phyloP scores from a whole-genome alignment of 257 asterid genomes.

The Echites panduratus region DNA sequence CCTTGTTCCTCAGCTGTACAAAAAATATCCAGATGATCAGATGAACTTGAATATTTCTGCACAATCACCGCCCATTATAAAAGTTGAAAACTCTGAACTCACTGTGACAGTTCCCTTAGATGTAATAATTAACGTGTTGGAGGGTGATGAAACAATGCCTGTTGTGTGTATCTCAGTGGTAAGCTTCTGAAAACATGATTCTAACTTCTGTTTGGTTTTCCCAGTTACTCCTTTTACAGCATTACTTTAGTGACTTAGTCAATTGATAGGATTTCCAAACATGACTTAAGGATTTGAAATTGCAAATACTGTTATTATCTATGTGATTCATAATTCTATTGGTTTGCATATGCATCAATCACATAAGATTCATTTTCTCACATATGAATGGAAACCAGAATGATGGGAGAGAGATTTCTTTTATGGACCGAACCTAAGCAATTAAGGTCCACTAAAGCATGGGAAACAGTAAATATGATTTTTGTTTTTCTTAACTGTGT shows the following conservation, averaged over 20 bases:
- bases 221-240: background rate
- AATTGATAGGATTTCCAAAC: background rate
- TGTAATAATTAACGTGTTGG: slow-evolving; percentile 56
- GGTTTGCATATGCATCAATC: no score
- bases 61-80: slow-evolving; percentile 50
- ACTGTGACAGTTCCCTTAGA: slow-evolving; percentile 46
- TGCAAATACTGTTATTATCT: background rate
- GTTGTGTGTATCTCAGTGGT: slow-evolving; percentile 79
- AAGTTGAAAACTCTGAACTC: slow-evolving; percentile 41
- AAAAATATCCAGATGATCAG: slow-evolving; percentile 61
- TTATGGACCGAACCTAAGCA: background rate
- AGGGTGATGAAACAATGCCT: slow-evolving; percentile 48
- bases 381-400: no score
- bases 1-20: slow-evolving; percentile 82
- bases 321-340: no score
- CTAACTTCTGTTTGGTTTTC: background rate
- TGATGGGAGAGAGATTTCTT: background rate
- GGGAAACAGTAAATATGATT: background rate
- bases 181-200: slow-evolving; percentile 23
- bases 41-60: slow-evolving; percentile 67
- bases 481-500: background rate
- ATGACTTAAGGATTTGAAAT: background rate
- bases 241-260: no score
- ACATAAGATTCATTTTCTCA: no score
- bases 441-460: background rate